A percentile compares a stretch with the other conserved stretches of the same genome.
Conservation (phyloP, 2,329 filamentous ascomycete species). For the Lomentospora prolificans region DNA sequence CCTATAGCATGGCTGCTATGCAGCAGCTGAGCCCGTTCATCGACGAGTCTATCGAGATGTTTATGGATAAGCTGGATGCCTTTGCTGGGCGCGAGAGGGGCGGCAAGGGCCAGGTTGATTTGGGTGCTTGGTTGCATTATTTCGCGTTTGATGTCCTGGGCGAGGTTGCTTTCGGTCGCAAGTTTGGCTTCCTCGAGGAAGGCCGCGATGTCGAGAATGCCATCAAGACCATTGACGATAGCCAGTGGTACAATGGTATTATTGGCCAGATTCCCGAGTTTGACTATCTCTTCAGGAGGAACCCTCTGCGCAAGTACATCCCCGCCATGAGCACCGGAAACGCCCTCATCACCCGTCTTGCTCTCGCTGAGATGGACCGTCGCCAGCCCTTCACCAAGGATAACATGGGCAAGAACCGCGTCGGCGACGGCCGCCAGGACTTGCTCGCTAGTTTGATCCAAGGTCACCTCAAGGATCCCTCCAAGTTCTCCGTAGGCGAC, state of each 20-base stretch:
- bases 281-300: conserved; percentile 36
- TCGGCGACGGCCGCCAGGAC: conserved; percentile 35
- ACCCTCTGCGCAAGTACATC: conserved; percentile 31
- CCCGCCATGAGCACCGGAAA: conserved; percentile 33
- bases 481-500: conserved; percentile 38
- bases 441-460: conserved; percentile 40
- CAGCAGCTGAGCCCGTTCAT: conserved; percentile 40
- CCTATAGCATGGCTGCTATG: conserved; percentile 45
- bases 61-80: conserved; percentile 31
- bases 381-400: conserved; percentile 36
- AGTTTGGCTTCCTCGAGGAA: conserved; percentile 26
- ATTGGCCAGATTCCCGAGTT: conserved; percentile 41
- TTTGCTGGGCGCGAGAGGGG: conserved; percentile 19
- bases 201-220: conserved; percentile 11
- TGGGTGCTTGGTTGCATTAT: conserved; percentile 33
- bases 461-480: conserved; percentile 39
- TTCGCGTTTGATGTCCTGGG: conserved; percentile 20
- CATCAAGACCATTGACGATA: conserved; percentile 34
- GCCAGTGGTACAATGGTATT: conserved; percentile 42
- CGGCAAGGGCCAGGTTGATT: conserved; percentile 23
- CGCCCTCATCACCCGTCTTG: conserved; percentile 41
- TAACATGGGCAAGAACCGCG: conserved; percentile 27
- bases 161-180: conserved; percentile 23
- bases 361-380: conserved; percentile 36
- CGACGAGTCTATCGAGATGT: conserved; percentile 37